phyloP scores from a whole-genome alignment of 2,329 filamentous ascomycete species.

The Xylaria polymorpha region DNA sequence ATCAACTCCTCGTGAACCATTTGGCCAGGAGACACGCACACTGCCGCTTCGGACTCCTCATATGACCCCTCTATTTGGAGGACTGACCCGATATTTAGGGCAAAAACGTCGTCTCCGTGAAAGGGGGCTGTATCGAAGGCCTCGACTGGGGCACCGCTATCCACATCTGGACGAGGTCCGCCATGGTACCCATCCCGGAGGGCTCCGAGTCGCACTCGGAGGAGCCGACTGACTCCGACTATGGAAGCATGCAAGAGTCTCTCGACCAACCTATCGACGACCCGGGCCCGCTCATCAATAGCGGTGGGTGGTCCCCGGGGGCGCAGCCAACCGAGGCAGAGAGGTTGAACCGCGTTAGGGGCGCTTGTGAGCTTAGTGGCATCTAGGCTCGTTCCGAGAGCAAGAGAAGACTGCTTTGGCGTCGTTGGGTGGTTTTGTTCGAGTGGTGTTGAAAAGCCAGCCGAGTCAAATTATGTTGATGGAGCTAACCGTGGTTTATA shows the following conservation, averaged over 20 bases:
- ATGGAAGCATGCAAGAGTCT: constrained; percentile 57
- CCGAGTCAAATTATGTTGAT: background rate
- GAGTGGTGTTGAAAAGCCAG: constrained; percentile 4
- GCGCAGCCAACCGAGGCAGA: constrained; percentile 32
- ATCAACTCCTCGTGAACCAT: background rate
- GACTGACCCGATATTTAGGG: constrained; percentile 51
- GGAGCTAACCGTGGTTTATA: background rate
- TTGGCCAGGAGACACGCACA: background rate
- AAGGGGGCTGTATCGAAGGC: constrained; percentile 73
- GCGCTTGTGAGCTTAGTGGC: constrained; percentile 49
- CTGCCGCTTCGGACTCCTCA: too few relatives aligned
- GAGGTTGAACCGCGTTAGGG: constrained; percentile 29
- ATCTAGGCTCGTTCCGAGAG: background rate
- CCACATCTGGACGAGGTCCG: constrained; percentile 75
- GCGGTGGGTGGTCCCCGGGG: constrained; percentile 11
- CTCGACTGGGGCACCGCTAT: constrained; percentile 70
- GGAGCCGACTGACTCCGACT: constrained; percentile 59
- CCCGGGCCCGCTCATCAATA: constrained; percentile 28
- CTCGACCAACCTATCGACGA: constrained; percentile 58
- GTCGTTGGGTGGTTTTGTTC: background rate
- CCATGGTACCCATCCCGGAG: constrained; percentile 76
- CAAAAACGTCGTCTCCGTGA: constrained; percentile 72
- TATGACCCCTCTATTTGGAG: too few relatives aligned
- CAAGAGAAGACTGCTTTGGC: background rate
- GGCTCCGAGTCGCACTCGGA: constrained; percentile 68